Percentiles rank a stretch among this genome's conserved stretches.
These are phyloP conservation scores for Vigna trinervia DNA, from an alignment of 306 rosid genomes.

Conservation along the genomic window DNA sequence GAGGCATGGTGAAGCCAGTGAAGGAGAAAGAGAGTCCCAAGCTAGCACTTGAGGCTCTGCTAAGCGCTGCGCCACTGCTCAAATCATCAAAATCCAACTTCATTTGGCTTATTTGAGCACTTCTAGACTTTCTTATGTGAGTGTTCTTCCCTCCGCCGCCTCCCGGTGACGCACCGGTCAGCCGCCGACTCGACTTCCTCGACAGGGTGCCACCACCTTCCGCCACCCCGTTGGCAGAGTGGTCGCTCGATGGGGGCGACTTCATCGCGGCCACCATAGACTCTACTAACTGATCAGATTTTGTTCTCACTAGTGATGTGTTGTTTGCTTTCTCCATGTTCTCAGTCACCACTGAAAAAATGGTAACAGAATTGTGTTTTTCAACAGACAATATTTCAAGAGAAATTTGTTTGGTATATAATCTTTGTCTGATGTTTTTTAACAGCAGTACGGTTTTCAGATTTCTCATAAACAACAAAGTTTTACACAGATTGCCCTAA, in stretches of 20 bases:
- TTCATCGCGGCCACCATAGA: conserved; percentile 59
- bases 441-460: too few species aligned
- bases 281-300: conserved; percentile 83
- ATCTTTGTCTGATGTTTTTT: too few species aligned
- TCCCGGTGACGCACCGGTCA: conserved; percentile 68
- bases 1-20: conserved; percentile 91
- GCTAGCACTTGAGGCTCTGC: conserved; percentile 98
- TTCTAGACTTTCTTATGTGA: conserved; percentile 87
- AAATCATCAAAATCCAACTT: conserved; percentile 79
- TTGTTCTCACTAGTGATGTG: conserved; percentile 60
- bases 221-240: conserved; percentile 30
- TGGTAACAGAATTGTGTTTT: neutral
- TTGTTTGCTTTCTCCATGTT: conserved; percentile 62
- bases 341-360: neutral
- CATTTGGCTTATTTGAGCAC: conserved; percentile 69
- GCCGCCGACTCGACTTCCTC: conserved; percentile 78
- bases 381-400: neutral
- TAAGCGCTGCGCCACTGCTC: conserved; percentile 81
- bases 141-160: conserved; percentile 61
- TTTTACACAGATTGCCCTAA: too few species aligned
- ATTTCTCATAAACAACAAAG: too few species aligned
- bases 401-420: neutral
- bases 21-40: conserved; percentile 92
- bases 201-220: conserved; percentile 53
- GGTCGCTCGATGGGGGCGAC: conserved; percentile 58